A percentile compares a stretch with the other conserved stretches of the same genome.
Evolutionary conservation across 208 protist species (phyloP).

Genomic region (Naegleria lovaniensis): DNA sequence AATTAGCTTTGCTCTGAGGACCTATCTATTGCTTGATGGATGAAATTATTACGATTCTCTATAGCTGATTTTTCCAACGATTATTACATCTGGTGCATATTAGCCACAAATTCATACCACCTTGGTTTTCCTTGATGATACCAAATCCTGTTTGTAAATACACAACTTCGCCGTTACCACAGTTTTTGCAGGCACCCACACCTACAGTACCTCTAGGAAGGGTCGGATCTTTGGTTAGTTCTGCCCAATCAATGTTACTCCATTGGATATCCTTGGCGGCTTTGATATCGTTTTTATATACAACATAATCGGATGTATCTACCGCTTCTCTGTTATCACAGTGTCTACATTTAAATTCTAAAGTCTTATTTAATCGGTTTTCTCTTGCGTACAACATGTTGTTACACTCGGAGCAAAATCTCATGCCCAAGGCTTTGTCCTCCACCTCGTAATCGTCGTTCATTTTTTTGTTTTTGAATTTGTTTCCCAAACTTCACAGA

Average conservation of each 20-base stretch:
- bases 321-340: not conserved
- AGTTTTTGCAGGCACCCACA: not conserved
- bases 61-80: not conserved
- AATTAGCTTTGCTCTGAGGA: no score
- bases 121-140: not conserved
- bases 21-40: not conserved
- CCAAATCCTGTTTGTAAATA: constrained; percentile 21
- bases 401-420: constrained; percentile 11
- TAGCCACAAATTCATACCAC: constrained; percentile 27
- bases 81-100: not conserved
- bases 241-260: constrained; percentile 19
- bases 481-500: not conserved
- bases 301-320: not conserved
- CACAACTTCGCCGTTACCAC: not conserved
- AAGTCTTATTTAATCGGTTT: not conserved
- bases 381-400: constrained; percentile 25
- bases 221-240: constrained; percentile 4
- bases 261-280: not conserved
- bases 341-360: not conserved
- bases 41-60: not conserved
- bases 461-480: not conserved
- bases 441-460: not conserved
- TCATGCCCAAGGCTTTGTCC: not conserved
- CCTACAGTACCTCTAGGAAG: not conserved
- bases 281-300: constrained; percentile 28